Percentiles rank a stretch among this genome's conserved stretches.
phyloP scores from a whole-genome alignment of 768 basidiomycete species.

The Boletellus emodensis region DNA sequence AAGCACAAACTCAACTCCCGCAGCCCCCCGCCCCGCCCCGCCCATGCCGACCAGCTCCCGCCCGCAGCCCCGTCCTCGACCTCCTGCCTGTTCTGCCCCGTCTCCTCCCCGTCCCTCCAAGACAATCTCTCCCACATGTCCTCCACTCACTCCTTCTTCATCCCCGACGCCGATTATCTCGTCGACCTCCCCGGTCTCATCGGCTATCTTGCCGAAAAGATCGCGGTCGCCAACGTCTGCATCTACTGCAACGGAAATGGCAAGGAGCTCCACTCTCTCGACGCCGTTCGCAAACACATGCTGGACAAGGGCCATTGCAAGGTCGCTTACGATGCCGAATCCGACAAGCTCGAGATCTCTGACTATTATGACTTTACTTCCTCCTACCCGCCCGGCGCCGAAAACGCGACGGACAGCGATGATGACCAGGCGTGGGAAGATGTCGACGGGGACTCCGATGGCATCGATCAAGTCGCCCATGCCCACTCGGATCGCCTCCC shows the following conservation, averaged over 20 bases:
- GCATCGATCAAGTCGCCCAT: constrained; percentile 29
- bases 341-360: constrained; percentile 80
- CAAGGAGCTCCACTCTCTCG: constrained; percentile 75
- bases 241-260: constrained; percentile 84
- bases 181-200: constrained; percentile 80
- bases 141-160: constrained; percentile 83
- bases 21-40: constrained; percentile 34
- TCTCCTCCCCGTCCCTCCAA: constrained; percentile 46
- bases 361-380: constrained; percentile 91
- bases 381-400: constrained; percentile 49
- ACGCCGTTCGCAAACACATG: constrained; percentile 96
- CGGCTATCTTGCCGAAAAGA: constrained; percentile 85
- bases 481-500: constrained; percentile 34
- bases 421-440: constrained; percentile 41
- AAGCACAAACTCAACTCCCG: constrained; percentile 80
- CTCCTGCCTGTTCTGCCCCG: constrained; percentile 85
- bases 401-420: not conserved
- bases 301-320: constrained; percentile 95
- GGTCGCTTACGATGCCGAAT: constrained; percentile 80
- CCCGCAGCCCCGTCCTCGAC: constrained; percentile 41
- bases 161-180: constrained; percentile 91
- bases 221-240: constrained; percentile 90
- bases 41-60: not conserved
- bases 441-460: constrained; percentile 19
- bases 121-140: constrained; percentile 88